A percentile compares a stretch with the other conserved stretches of the same genome.
Evolutionary conservation across 306 rosid genomes (phyloP).

Genomic region (Prunus kanzakura): DNA sequence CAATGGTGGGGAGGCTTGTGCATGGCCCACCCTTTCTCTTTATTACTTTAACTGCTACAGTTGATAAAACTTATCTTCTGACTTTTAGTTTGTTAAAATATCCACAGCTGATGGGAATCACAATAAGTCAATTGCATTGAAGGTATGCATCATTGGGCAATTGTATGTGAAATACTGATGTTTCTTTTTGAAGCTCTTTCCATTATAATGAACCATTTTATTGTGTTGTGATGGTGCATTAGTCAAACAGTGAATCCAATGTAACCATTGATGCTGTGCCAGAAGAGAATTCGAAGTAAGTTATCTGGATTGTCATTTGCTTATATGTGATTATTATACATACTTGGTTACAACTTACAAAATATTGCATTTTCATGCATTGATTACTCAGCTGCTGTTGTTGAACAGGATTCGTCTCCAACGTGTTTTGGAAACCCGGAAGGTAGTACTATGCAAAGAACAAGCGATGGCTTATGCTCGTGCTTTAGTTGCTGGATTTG

Average conservation of each 20-base stretch:
- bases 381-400: constrained; percentile 34
- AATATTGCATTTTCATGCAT: constrained; percentile 21
- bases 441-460: constrained; percentile 83
- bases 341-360: constrained; percentile 9
- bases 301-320: constrained; percentile 11
- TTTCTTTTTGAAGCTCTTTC: constrained; percentile 19
- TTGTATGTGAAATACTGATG: constrained; percentile 5
- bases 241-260: constrained; percentile 46
- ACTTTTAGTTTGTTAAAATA: constrained; percentile 36
- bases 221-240: constrained; percentile 29
- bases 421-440: constrained; percentile 88
- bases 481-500: constrained; percentile 85
- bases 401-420: constrained; percentile 81
- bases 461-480: constrained; percentile 99
- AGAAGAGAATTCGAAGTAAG: constrained; percentile 89
- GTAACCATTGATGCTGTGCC: constrained; percentile 43
- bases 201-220: constrained; percentile 21
- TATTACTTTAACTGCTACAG: not conserved
- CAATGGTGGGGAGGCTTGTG: not conserved
- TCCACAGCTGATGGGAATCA: constrained; percentile 47
- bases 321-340: not conserved
- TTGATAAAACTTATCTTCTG: constrained; percentile 15
- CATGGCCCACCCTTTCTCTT: not conserved
- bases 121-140: constrained; percentile 39
- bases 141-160: constrained; percentile 39